A percentile compares a stretch with the other conserved stretches of the same genome.
Conservation (phyloP, 129 eudicot genomes). For the Sambucus nigra region DNA sequence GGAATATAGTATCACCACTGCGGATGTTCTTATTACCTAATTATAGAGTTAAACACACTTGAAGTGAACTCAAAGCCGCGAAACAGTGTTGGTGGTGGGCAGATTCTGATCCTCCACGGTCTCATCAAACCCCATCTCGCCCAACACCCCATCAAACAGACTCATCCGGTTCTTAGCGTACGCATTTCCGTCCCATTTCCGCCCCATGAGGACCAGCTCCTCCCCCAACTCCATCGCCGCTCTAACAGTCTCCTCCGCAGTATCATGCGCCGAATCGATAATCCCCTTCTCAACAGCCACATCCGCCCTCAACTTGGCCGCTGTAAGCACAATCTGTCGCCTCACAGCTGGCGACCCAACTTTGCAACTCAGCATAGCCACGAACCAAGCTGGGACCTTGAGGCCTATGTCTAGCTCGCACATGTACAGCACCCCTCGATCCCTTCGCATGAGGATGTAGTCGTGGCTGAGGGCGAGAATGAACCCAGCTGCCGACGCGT, state of each 20-base stretch:
- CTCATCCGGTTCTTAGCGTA: constrained; percentile 35
- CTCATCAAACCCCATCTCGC: constrained; percentile 36
- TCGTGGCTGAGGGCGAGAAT: constrained; percentile 58
- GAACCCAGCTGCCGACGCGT: constrained; percentile 58
- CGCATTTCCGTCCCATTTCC: constrained; percentile 61
- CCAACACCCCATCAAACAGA: constrained; percentile 39
- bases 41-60: too few relatives aligned
- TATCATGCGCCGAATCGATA: constrained; percentile 43
- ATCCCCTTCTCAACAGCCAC: constrained; percentile 52
- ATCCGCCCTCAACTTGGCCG: constrained; percentile 42
- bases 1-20: too few relatives aligned
- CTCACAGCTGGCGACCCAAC: constrained; percentile 41
- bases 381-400: constrained; percentile 37
- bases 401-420: constrained; percentile 59
- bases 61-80: not conserved
- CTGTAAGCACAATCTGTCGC: constrained; percentile 53
- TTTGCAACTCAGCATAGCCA: constrained; percentile 28
- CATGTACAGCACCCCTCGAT: constrained; percentile 69
- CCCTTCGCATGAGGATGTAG: constrained; percentile 61
- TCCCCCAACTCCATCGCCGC: constrained; percentile 47
- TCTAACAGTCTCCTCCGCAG: constrained; percentile 50
- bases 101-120: constrained; percentile 25
- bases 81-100: not conserved
- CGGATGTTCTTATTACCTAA: too few relatives aligned
- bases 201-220: constrained; percentile 34